Conservation (phyloP, 2,329 filamentous ascomycete genomes). For the Colletotrichum orbiculare region DNA sequence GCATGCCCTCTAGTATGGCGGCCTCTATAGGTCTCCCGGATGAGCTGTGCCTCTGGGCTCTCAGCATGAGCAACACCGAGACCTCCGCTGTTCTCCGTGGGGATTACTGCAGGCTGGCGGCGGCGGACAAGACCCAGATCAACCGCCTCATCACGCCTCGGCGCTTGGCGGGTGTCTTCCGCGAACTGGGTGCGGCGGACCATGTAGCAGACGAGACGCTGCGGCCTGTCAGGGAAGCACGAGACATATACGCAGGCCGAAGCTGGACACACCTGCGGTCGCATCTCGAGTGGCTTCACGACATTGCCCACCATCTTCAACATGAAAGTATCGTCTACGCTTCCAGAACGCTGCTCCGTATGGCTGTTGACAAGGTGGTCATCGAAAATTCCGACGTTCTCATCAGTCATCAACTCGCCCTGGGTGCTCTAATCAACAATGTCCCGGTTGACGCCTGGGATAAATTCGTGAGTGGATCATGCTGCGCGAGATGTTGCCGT, state of each 20-base stretch:
- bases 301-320: conserved; percentile 50
- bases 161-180: conserved; percentile 65
- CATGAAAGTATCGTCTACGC: conserved; percentile 50
- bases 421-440: conserved; percentile 56
- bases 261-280: conserved; percentile 59
- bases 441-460: conserved; percentile 53
- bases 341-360: conserved; percentile 61
- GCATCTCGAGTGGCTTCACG: conserved; percentile 55
- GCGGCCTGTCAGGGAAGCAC: conserved; percentile 41
- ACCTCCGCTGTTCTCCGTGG: conserved; percentile 64
- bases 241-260: conserved; percentile 47
- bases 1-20: conserved; percentile 66
- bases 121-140: conserved; percentile 56
- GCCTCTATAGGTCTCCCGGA: conserved; percentile 62
- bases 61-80: conserved; percentile 69
- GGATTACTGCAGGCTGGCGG: conserved; percentile 69
- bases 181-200: conserved; percentile 65
- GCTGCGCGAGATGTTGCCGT: background rate
- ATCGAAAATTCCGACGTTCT: conserved; percentile 47
- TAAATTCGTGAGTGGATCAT: conserved; percentile 52
- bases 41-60: conserved; percentile 74
- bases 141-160: conserved; percentile 56
- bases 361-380: conserved; percentile 65
- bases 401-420: conserved; percentile 52
- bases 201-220: conserved; percentile 50